Percentiles rank a stretch among this genome's conserved stretches.
These are phyloP conservation scores for Porcisia hertigi DNA, from an alignment of 208 protist species.

Conservation along the genomic window DNA sequence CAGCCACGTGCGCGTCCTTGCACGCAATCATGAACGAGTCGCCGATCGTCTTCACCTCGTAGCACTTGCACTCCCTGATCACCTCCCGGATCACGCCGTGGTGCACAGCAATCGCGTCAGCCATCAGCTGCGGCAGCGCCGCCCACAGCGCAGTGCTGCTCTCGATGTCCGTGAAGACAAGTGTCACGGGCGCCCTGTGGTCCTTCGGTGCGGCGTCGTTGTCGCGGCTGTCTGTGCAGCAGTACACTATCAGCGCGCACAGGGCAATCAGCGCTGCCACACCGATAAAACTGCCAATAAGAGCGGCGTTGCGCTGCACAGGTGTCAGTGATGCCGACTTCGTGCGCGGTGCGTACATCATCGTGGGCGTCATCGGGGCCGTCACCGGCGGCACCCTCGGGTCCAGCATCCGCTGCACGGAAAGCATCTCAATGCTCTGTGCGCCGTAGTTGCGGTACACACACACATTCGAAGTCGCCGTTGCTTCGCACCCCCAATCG, in stretches of 20 bases:
- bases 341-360: constrained; percentile 29
- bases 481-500: background rate
- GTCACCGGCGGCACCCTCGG: constrained; percentile 13
- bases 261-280: constrained; percentile 3
- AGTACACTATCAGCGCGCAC: constrained; percentile 13
- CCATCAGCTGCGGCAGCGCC: no score
- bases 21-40: no score
- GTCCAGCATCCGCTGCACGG: constrained; percentile 33
- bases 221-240: constrained; percentile 31
- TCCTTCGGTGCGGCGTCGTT: constrained; percentile 58
- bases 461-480: constrained; percentile 3
- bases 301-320: constrained; percentile 31
- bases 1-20: no score
- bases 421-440: constrained; percentile 31
- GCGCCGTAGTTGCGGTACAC: constrained; percentile 55
- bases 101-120: constrained; percentile 63
- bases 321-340: constrained; percentile 15
- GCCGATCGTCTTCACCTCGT: no score
- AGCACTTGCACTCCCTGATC: no score
- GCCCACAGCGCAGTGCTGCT: constrained; percentile 79
- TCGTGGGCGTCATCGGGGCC: constrained; percentile 27
- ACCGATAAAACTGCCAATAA: constrained; percentile 23
- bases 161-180: constrained; percentile 83
- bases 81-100: constrained; percentile 65
- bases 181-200: constrained; percentile 40